Evolutionary conservation across 2,329 filamentous ascomycete genomes (phyloP).

Genomic region (Arthrobotrys conoides): DNA sequence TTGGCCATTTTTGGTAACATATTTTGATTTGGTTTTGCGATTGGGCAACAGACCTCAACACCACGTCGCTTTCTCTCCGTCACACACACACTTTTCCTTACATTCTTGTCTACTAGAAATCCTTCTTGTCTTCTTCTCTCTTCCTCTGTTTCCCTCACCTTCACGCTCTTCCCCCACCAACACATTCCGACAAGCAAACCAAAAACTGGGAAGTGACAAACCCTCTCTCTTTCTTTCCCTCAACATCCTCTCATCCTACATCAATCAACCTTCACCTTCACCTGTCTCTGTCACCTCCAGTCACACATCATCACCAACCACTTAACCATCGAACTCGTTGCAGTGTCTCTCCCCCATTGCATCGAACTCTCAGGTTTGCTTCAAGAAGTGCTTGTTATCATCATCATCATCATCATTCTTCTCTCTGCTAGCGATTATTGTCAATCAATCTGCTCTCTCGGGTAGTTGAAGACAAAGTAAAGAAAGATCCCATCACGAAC

Average conservation of each 20-base stretch:
- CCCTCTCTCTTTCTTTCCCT: no score
- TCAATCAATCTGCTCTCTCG: conserved; percentile 36
- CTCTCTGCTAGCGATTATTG: background rate
- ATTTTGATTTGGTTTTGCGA: conserved; percentile 28
- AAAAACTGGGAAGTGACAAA: no score
- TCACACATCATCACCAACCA: background rate
- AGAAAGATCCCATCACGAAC: background rate
- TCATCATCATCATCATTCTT: background rate
- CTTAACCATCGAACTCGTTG: background rate
- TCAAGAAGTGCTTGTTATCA: background rate
- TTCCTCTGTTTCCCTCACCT: background rate
- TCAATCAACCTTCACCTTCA: conserved; percentile 15
- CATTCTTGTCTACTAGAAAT: background rate
- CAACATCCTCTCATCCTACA: no score
- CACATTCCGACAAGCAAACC: conserved; percentile 29
- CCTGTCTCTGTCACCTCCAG: background rate
- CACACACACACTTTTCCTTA: background rate
- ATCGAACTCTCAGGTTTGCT: background rate
- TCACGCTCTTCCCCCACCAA: conserved; percentile 51
- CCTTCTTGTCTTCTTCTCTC: background rate
- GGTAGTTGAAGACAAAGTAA: background rate
- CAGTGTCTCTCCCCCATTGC: background rate
- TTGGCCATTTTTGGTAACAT: conserved; percentile 31
- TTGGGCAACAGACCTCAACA: conserved; percentile 22
- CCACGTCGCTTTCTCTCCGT: conserved; percentile 11